phyloP scores from a whole-genome alignment of 768 basidiomycete genomes.

The Artomyces pyxidatus region DNA sequence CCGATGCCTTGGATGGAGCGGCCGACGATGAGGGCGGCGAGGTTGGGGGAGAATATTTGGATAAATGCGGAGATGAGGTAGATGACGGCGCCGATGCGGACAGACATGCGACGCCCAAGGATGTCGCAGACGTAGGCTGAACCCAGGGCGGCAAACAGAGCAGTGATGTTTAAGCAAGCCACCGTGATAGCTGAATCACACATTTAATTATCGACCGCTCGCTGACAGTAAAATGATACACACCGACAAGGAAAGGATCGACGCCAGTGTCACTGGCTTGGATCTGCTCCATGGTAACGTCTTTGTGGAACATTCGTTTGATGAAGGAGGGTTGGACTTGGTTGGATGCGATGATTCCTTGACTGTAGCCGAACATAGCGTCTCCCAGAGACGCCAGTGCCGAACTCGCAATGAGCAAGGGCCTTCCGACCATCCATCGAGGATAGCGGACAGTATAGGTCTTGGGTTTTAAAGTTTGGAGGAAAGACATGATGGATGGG shows the following conservation, averaged over 20 bases:
- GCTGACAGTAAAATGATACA: neutral
- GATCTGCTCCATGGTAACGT: slow-evolving; percentile 37
- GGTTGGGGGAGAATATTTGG: slow-evolving; percentile 40
- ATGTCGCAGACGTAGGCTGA: slow-evolving; percentile 44
- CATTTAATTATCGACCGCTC: neutral
- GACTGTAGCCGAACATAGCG: slow-evolving; percentile 49
- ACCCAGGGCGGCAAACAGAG: slow-evolving; percentile 35
- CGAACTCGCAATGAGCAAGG: slow-evolving; percentile 41
- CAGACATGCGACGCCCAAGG: slow-evolving; percentile 42
- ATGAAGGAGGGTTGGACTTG: slow-evolving; percentile 49
- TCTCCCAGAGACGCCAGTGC: slow-evolving; percentile 49
- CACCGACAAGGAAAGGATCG: slow-evolving; percentile 38
- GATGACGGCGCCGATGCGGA: slow-evolving; percentile 41
- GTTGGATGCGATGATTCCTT: slow-evolving; percentile 42
- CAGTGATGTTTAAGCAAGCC: slow-evolving; percentile 42
- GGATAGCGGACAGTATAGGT: slow-evolving; percentile 41
- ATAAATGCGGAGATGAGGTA: slow-evolving; percentile 43
- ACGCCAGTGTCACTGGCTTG: slow-evolving; percentile 36
- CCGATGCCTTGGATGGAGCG: slow-evolving; percentile 66
- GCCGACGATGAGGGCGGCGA: slow-evolving; percentile 53
- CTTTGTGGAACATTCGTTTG: slow-evolving; percentile 36
- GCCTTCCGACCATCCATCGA: slow-evolving; percentile 42
- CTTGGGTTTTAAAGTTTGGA: slow-evolving; percentile 25
- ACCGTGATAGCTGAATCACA: slow-evolving; percentile 36
- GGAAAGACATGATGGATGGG: slow-evolving; percentile 3